phyloP scores from a whole-genome alignment of 139 green algal genomes.

The Tetraselmis striata region DNA sequence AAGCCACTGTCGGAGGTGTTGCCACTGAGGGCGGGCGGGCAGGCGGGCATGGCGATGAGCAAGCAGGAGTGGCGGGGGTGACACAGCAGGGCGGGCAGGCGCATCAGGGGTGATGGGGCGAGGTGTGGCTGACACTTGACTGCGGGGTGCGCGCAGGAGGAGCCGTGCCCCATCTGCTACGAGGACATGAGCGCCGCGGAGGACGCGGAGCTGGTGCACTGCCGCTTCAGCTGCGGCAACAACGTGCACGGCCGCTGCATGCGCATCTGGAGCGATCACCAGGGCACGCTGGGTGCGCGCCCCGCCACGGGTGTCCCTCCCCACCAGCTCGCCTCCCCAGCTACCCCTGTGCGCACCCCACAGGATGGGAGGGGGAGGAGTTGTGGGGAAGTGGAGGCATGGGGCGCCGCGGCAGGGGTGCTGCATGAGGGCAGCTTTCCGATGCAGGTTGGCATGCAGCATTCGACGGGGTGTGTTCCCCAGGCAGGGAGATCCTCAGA shows the following conservation, averaged over 20 bases:
- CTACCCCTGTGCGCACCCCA: conserved; percentile 27
- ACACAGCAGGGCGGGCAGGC: no score
- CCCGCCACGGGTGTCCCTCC: neutral
- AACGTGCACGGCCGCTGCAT: conserved; percentile 62
- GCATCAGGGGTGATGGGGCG: no score
- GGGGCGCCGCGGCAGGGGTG: no score
- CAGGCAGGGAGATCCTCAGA: no score
- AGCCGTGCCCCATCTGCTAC: conserved; percentile 63
- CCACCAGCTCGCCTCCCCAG: conserved; percentile 12
- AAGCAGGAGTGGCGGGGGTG: no score
- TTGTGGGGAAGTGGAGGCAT: no score
- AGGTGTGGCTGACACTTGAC: no score
- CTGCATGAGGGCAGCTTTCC: no score
- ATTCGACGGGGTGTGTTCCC: no score
- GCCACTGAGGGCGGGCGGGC: no score
- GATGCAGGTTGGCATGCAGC: no score
- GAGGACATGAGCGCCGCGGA: conserved; percentile 37
- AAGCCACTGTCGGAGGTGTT: conserved; percentile 28
- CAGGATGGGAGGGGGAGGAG: conserved; percentile 42
- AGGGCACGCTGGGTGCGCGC: neutral
- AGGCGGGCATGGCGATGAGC: no score
- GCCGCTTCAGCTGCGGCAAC: conserved; percentile 40
- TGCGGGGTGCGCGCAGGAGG: conserved; percentile 26
- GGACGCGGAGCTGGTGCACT: conserved; percentile 42
- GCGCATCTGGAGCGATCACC: conserved; percentile 24